These are phyloP conservation scores for Paecilomyces sp. DNA, from an alignment of 2,329 filamentous ascomycete species.

Conservation along the genomic window DNA sequence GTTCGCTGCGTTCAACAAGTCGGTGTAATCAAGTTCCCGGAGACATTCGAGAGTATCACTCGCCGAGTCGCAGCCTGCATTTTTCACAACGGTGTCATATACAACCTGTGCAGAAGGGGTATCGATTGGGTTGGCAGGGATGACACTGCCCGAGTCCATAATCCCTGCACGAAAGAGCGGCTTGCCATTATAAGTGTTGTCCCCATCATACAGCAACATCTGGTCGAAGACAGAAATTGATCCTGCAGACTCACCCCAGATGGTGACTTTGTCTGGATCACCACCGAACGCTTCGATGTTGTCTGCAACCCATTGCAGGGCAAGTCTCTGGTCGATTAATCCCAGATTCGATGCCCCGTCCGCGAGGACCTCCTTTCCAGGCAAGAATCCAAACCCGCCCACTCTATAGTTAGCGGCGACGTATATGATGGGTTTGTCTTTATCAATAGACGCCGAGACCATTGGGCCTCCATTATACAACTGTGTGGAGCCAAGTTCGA, in stretches of 20 bases:
- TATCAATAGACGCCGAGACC: not conserved
- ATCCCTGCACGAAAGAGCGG: conserved; percentile 69
- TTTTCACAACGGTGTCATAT: conserved; percentile 38
- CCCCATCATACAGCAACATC: conserved; percentile 65
- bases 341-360: conserved; percentile 66
- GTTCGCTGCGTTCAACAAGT: conserved; percentile 56
- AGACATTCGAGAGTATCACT: conserved; percentile 43
- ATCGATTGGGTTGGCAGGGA: conserved; percentile 44
- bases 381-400: conserved; percentile 67
- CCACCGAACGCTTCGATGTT: conserved; percentile 74
- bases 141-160: conserved; percentile 59
- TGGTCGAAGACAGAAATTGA: conserved; percentile 70
- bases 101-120: conserved; percentile 58
- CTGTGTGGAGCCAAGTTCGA: not conserved
- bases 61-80: conserved; percentile 38
- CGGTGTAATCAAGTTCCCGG: conserved; percentile 38
- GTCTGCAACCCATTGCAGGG: conserved; percentile 68
- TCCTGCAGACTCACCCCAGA: conserved; percentile 69
- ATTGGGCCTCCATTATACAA: not conserved
- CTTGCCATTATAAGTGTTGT: conserved; percentile 67
- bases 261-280: conserved; percentile 69
- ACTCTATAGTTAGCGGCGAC: conserved; percentile 74
- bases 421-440: conserved; percentile 60
- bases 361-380: conserved; percentile 58
- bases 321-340: conserved; percentile 64